Evolutionary conservation across 2,329 filamentous ascomycete genomes (phyloP), one percentile per base, ranked within the genome.

Genomic region (Nemania sp.): DNA sequence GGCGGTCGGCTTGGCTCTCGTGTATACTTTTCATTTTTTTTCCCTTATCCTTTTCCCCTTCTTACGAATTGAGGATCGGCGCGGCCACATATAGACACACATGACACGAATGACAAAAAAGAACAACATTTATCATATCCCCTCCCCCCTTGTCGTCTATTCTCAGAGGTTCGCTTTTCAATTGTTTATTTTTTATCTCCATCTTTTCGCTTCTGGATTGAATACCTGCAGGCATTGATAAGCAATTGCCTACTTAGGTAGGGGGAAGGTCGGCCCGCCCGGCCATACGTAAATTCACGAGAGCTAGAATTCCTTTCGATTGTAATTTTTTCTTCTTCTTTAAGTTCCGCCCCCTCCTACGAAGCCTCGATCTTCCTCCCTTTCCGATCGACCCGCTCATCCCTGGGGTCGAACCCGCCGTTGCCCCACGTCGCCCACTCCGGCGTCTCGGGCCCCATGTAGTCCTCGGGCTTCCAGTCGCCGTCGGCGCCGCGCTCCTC

Each of bases 401-500:
- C 95, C 50, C 90, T 83, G 0, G 94, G 94, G 77, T 98, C 92
- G 74, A 98, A 98, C 0, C 94, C 95, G 1, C 94, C 94, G 66
- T 93, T 91, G 0, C 94, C 95, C 92, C 92, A 98, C 17, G 89
- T 86, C 10, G 94, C 94, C 95, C 94, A 98, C 73, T 97, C 92
- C 0, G 92, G 91, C 39, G 92, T 98, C 67, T 90, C 83, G 42
- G 82, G 82, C 3, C 88, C 90, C 81, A 96, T 90, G 77, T 98
- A 98, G 72, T 98, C 93, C 77, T 97, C 92, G 0, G 94, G 92
- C 9, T 79, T 82, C 81, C 96, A 97, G 12, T 90, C 84, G 17
- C 84, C 85, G 35, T 90, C 85, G 6, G 80, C 75, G 15, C 82
- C 80, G 64, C 85, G 81, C 72, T 87, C 84, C 75, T 96, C 91